A percentile compares a stretch with the other conserved stretches of the same genome.
phyloP scores from a whole-genome alignment of 2,329 filamentous ascomycete species.

The Calonectria pseudoturangicola region DNA sequence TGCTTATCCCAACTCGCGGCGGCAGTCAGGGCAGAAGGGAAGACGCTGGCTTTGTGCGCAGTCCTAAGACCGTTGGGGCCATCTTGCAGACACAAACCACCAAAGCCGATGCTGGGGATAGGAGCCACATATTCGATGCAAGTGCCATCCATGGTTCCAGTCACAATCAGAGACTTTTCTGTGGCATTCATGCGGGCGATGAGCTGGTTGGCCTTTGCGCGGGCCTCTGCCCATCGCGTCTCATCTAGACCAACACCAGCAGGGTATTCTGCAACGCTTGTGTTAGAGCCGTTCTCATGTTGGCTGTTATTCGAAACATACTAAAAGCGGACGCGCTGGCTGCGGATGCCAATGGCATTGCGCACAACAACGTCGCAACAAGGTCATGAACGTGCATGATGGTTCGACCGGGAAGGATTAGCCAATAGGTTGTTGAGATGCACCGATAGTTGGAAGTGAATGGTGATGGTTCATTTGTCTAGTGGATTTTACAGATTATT shows the following conservation, averaged over 20 bases:
- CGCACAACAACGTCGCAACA: background rate
- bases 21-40: background rate
- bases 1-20: constrained; percentile 25
- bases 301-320: background rate
- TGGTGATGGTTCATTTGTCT: background rate
- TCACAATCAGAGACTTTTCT: constrained; percentile 4
- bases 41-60: constrained; percentile 1
- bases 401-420: background rate
- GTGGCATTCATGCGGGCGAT: constrained; percentile 7
- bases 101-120: background rate
- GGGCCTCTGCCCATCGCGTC: background rate
- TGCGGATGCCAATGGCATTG: background rate
- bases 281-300: background rate
- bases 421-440: background rate
- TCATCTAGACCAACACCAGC: background rate
- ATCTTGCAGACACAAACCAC: background rate
- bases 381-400: background rate
- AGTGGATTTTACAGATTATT: too few relatives aligned
- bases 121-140: constrained; percentile 13
- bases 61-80: background rate
- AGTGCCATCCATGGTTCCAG: constrained; percentile 1
- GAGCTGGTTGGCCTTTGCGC: background rate
- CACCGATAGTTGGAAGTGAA: background rate
- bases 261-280: background rate
- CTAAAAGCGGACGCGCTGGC: background rate